Conservation (phyloP, 2,329 filamentous ascomycete species). For the Pseudocercospora vitis region DNA sequence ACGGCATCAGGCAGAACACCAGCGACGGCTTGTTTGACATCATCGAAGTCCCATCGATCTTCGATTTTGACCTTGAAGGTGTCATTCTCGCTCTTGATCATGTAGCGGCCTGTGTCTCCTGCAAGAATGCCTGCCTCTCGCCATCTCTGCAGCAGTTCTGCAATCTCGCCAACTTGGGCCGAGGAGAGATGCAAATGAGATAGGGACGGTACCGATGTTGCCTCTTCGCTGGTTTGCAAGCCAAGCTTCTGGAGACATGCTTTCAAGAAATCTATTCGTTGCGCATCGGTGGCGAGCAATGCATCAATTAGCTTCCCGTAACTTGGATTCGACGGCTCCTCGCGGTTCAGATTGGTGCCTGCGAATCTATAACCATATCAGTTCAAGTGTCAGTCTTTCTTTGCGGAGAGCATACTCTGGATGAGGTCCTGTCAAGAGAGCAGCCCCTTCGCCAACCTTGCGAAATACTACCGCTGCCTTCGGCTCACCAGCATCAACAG, state of each 20-base stretch:
- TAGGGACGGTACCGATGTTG: conserved; percentile 70
- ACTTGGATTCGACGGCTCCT: conserved; percentile 59
- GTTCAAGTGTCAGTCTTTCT: not conserved
- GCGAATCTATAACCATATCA: conserved; percentile 66
- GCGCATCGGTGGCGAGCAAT: conserved; percentile 67
- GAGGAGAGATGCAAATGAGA: conserved; percentile 82
- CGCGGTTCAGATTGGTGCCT: conserved; percentile 69
- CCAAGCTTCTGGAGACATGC: conserved; percentile 78
- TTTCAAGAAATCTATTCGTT: conserved; percentile 72
- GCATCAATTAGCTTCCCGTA: conserved; percentile 70
- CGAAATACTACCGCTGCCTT: conserved; percentile 81
- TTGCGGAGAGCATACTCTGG: conserved; percentile 68
- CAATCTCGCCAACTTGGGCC: conserved; percentile 62
- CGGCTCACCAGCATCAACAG: conserved; percentile 71
- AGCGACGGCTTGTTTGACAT: conserved; percentile 36
- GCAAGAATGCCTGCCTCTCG: conserved; percentile 64
- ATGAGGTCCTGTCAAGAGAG: conserved; percentile 81
- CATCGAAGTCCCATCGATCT: conserved; percentile 45
- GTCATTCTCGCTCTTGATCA: conserved; percentile 78
- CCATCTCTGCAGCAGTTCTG: conserved; percentile 65
- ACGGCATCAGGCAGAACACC: conserved; percentile 25
- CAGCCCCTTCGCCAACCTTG: conserved; percentile 76
- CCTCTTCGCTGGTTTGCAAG: conserved; percentile 71
- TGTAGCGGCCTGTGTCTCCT: conserved; percentile 57
- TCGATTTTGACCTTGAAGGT: conserved; percentile 72